Percentiles rank a stretch among this genome's conserved stretches.
phyloP scores from a whole-genome alignment of 441 rosid species.

The Eruca vesicaria region DNA sequence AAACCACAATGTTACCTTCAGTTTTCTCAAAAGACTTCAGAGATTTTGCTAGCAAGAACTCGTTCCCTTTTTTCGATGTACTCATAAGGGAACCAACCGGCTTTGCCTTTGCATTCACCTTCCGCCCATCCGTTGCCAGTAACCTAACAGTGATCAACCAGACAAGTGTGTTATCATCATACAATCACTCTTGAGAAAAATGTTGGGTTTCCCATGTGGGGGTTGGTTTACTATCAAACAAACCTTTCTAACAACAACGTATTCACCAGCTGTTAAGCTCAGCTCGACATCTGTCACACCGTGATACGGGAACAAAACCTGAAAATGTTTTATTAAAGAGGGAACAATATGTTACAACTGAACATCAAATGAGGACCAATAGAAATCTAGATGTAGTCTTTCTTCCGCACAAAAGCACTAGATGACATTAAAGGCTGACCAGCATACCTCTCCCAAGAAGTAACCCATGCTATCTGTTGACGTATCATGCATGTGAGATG shows the following conservation, averaged over 20 bases:
- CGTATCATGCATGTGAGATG: conserved; percentile 61
- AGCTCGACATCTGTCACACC: conserved; percentile 84
- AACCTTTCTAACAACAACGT: conserved; percentile 91
- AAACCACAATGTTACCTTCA: not conserved
- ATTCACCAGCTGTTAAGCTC: conserved; percentile 75
- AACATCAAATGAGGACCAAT: not conserved
- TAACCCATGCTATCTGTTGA: conserved; percentile 71
- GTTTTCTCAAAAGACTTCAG: conserved; percentile 63
- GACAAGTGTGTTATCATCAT: not conserved
- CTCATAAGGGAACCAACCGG: conserved; percentile 95
- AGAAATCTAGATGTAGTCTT: not conserved
- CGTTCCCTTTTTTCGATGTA: conserved; percentile 86
- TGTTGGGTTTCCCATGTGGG: not conserved
- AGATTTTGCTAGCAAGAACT: conserved; percentile 84
- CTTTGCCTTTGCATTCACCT: conserved; percentile 95
- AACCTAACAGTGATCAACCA: conserved; percentile 47
- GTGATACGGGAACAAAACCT: conserved; percentile 75
- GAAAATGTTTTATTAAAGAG: conserved; percentile 4
- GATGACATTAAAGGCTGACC: too few species aligned
- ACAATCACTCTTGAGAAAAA: not conserved
- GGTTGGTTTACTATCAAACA: conserved; percentile 31
- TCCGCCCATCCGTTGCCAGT: conserved; percentile 94
- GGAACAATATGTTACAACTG: not conserved
- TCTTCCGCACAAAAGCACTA: too few species aligned
- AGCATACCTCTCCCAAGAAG: conserved; percentile 68